These are phyloP conservation scores for Ustilago nuda DNA, from an alignment of 1,284 basidiomycete species.

Conservation along the genomic window DNA sequence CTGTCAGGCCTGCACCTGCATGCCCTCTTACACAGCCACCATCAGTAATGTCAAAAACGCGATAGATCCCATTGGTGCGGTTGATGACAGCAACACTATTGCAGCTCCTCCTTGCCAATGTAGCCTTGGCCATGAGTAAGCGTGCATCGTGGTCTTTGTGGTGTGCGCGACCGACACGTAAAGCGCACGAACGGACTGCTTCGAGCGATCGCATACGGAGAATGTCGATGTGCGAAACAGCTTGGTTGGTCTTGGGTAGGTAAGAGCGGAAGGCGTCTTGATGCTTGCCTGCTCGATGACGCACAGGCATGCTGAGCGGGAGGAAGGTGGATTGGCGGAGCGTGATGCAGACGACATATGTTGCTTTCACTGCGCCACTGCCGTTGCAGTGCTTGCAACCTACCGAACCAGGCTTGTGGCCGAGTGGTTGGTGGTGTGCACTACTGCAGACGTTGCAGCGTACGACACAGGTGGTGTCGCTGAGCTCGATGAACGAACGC, in stretches of 20 bases:
- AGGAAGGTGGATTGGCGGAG: constrained; percentile 41
- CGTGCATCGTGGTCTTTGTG: constrained; percentile 79
- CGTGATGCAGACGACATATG: constrained; percentile 48
- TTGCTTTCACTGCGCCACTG: constrained; percentile 27
- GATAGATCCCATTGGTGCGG: constrained; percentile 74
- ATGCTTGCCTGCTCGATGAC: constrained; percentile 27
- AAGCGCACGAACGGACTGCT: constrained; percentile 71
- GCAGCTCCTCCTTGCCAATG: constrained; percentile 73
- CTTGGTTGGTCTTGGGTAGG: constrained; percentile 74
- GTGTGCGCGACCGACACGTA: constrained; percentile 80
- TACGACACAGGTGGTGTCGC: constrained; percentile 37
- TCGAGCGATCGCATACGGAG: constrained; percentile 75
- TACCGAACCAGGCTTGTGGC: background rate
- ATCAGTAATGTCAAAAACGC: constrained; percentile 77
- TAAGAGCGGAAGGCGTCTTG: constrained; percentile 76
- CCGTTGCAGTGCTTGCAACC: constrained; percentile 30
- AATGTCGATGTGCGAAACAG: constrained; percentile 81
- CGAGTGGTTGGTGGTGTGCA: constrained; percentile 11
- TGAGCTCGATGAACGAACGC: constrained; percentile 50
- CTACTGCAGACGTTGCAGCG: constrained; percentile 29
- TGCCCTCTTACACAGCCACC: constrained; percentile 77
- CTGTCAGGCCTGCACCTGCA: constrained; percentile 72
- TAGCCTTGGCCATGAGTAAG: constrained; percentile 73
- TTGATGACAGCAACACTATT: constrained; percentile 79
- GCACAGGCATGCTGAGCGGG: constrained; percentile 34